Conservation (phyloP, 2,329 filamentous ascomycete species). For the Fusarium sublunatum region DNA sequence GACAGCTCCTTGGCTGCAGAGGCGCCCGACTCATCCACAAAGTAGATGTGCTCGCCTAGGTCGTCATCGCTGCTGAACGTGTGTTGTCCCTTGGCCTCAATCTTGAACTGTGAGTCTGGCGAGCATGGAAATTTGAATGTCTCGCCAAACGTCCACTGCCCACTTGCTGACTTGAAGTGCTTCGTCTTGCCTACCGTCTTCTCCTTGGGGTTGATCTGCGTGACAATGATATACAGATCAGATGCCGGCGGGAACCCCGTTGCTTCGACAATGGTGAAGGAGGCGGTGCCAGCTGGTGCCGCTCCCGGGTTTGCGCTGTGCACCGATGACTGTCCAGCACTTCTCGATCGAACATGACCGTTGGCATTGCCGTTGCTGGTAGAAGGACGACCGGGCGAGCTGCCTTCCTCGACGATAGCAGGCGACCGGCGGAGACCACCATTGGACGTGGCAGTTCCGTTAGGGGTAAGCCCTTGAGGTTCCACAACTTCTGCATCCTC, state of each 20-base stretch:
- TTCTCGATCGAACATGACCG: slow-evolving; percentile 65
- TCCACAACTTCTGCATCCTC: slow-evolving; percentile 56
- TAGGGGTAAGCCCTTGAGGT: slow-evolving; percentile 51
- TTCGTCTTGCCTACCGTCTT: slow-evolving; percentile 94
- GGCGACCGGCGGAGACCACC: slow-evolving; percentile 57
- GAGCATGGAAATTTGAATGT: slow-evolving; percentile 81
- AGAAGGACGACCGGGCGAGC: slow-evolving; percentile 38
- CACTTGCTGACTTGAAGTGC: slow-evolving; percentile 78
- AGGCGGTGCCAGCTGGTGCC: slow-evolving; percentile 78
- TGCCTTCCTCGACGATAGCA: slow-evolving; percentile 51
- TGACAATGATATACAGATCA: slow-evolving; percentile 82
- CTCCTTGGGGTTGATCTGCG: slow-evolving; percentile 72
- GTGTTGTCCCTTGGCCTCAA: slow-evolving; percentile 86
- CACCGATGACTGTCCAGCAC: slow-evolving; percentile 73
- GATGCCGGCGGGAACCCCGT: slow-evolving; percentile 79
- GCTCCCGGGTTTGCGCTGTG: slow-evolving; percentile 70
- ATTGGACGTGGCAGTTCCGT: slow-evolving; percentile 52
- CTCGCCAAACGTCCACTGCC: slow-evolving; percentile 78
- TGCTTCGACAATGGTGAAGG: slow-evolving; percentile 82
- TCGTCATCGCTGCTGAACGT: slow-evolving; percentile 86
- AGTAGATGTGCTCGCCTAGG: slow-evolving; percentile 88
- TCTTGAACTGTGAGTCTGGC: slow-evolving; percentile 85
- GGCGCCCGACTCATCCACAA: slow-evolving; percentile 82
- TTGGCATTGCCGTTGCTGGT: slow-evolving; percentile 55
- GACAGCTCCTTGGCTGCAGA: slow-evolving; percentile 78